These are phyloP conservation scores for Didymella arachidicola DNA, from an alignment of 2,329 filamentous ascomycete species.

Conservation along the genomic window DNA sequence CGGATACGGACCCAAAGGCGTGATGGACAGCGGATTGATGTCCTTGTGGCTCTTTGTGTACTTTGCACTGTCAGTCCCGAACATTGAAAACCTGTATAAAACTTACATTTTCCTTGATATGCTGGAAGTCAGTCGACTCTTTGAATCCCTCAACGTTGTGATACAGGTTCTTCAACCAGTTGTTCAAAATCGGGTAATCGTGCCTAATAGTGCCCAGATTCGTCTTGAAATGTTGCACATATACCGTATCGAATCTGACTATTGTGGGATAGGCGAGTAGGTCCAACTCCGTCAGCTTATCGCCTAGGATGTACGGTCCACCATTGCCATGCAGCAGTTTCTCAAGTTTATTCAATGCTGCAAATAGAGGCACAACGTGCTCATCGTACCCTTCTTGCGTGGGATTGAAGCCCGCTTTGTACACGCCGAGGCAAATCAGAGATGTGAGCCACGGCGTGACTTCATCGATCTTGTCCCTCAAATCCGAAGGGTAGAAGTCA, in stretches of 20 bases:
- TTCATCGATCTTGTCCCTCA: conserved; percentile 61
- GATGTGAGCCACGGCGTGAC: conserved; percentile 63
- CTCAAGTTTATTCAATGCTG: conserved; percentile 67
- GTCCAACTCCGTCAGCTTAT: conserved; percentile 66
- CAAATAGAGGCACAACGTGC: conserved; percentile 64
- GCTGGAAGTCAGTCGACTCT: conserved; percentile 69
- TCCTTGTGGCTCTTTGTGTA: conserved; percentile 67
- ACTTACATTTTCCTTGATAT: conserved; percentile 71
- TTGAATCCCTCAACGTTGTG: conserved; percentile 63
- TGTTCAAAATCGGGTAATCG: conserved; percentile 67
- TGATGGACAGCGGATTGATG: conserved; percentile 69
- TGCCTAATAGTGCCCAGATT: conserved; percentile 68
- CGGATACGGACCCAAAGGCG: conserved; percentile 68
- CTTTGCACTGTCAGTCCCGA: conserved; percentile 26
- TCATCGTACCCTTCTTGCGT: conserved; percentile 65
- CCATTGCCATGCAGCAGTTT: conserved; percentile 55
- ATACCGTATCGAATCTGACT: conserved; percentile 67
- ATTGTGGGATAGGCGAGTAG: conserved; percentile 65
- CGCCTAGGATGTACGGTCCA: conserved; percentile 65
- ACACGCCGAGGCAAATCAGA: conserved; percentile 67
- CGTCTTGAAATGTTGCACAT: conserved; percentile 73
- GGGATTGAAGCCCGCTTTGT: conserved; percentile 67
- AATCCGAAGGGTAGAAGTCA: conserved; percentile 62
- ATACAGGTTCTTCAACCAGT: conserved; percentile 68
- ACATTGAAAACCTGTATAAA: neutral